Evolutionary conservation across 768 basidiomycete genomes (phyloP).

Genomic region (Kwoniella dendrophila): DNA sequence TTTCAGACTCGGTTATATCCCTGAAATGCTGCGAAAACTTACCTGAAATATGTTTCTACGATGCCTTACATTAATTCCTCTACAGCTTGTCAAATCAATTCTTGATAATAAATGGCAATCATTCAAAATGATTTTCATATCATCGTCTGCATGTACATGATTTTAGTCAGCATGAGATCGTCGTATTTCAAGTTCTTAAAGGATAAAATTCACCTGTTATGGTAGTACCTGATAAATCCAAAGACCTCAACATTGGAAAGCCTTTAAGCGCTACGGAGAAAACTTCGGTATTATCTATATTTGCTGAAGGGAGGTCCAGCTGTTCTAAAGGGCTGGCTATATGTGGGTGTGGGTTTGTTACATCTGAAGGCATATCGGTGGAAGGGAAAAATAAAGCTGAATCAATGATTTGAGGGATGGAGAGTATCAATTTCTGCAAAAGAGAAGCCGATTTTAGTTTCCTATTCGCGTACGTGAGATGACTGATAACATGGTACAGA

Average conservation of each 20-base stretch:
- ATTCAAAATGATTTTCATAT: constrained; percentile 37
- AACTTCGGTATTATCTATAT: constrained; percentile 8
- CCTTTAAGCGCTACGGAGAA: constrained; percentile 6
- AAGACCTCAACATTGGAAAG: constrained; percentile 27
- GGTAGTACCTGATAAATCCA: constrained; percentile 37
- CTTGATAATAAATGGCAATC: constrained; percentile 31
- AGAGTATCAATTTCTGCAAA: constrained; percentile 15
- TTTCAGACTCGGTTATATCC: too few species aligned
- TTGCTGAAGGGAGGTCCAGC: constrained; percentile 28
- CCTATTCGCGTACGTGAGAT: not conserved
- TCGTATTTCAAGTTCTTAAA: not conserved
- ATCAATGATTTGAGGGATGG: constrained; percentile 13
- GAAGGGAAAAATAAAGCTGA: constrained; percentile 5
- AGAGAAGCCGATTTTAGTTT: too few species aligned
- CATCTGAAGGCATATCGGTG: not conserved
- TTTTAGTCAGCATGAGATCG: not conserved
- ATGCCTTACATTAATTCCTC: constrained; percentile 39
- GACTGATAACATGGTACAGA: too few species aligned
- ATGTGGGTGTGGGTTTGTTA: not conserved
- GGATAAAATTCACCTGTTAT: constrained; percentile 27
- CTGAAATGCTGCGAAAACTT: too few species aligned
- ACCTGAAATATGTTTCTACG: constrained; percentile 44
- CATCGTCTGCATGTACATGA: constrained; percentile 24
- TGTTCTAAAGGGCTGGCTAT: constrained; percentile 27
- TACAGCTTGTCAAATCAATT: constrained; percentile 44